Conservation (phyloP, 2,329 filamentous ascomycete species). For the Gremmenia infestans region DNA sequence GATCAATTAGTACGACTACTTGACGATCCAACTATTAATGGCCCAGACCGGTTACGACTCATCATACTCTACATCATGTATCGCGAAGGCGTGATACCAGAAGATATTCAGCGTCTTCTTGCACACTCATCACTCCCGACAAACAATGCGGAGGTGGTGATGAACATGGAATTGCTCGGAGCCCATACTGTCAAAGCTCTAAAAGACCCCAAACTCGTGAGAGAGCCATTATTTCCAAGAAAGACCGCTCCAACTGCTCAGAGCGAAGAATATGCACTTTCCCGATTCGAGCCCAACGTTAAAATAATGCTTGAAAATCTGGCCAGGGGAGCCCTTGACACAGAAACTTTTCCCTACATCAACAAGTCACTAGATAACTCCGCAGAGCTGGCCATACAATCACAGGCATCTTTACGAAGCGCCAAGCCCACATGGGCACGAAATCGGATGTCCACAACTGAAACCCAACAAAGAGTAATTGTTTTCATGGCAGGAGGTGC, state of each 20-base stretch:
- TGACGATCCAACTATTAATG: conserved; percentile 71
- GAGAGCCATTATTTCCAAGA: conserved; percentile 66
- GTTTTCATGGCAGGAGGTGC: conserved; percentile 95
- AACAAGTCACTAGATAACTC: conserved; percentile 62
- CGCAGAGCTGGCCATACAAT: conserved; percentile 49
- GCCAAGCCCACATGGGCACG: conserved; percentile 96
- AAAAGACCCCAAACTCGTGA: conserved; percentile 67
- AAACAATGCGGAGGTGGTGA: conserved; percentile 66
- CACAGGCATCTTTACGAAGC: conserved; percentile 74
- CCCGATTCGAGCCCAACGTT: conserved; percentile 76
- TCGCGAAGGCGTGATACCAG: conserved; percentile 74
- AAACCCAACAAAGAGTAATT: conserved; percentile 85
- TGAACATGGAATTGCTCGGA: conserved; percentile 78
- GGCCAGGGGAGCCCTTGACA: conserved; percentile 62
- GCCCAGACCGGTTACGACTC: conserved; percentile 74
- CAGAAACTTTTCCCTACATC: conserved; percentile 64
- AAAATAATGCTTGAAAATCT: conserved; percentile 79
- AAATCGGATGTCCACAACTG: conserved; percentile 64
- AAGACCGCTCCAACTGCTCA: conserved; percentile 52
- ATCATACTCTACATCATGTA: conserved; percentile 83
- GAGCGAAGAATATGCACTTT: conserved; percentile 77
- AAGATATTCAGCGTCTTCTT: conserved; percentile 80
- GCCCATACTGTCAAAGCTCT: conserved; percentile 66
- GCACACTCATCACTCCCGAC: conserved; percentile 75
- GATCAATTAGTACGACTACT: conserved; percentile 82